Conservation (phyloP, 768 basidiomycete species). For the Lactarius deliciosus region DNA sequence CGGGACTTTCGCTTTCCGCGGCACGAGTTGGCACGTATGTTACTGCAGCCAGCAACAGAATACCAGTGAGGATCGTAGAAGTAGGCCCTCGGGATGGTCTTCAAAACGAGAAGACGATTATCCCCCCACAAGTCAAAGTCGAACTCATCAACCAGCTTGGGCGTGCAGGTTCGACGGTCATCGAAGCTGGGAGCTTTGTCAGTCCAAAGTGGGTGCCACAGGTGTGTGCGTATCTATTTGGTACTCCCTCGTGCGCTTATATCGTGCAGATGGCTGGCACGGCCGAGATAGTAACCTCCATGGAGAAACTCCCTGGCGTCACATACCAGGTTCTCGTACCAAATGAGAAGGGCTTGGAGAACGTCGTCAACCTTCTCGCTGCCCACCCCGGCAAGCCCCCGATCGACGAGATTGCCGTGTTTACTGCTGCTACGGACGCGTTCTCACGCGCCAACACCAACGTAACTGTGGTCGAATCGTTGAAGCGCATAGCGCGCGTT, state of each 20-base stretch:
- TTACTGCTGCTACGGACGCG: conserved; percentile 84
- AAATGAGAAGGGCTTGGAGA: conserved; percentile 73
- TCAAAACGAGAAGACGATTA: conserved; percentile 79
- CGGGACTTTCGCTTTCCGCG: neutral
- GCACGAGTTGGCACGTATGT: conserved; percentile 6
- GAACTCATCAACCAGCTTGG: conserved; percentile 77
- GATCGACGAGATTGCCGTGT: conserved; percentile 84
- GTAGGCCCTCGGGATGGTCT: conserved; percentile 90
- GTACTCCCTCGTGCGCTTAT: neutral
- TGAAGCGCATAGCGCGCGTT: conserved; percentile 62
- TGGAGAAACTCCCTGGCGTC: conserved; percentile 52
- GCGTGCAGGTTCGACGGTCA: conserved; percentile 60
- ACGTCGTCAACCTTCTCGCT: conserved; percentile 58
- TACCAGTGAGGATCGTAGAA: conserved; percentile 71
- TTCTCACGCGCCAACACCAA: conserved; percentile 89
- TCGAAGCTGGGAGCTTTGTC: conserved; percentile 89
- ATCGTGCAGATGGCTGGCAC: conserved; percentile 80
- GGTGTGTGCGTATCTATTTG: conserved; percentile 41
- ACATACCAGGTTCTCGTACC: conserved; percentile 82
- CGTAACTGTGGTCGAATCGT: conserved; percentile 65
- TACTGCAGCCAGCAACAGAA: conserved; percentile 18
- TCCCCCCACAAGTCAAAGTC: conserved; percentile 72
- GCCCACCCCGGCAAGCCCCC: conserved; percentile 43
- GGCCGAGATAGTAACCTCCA: conserved; percentile 61
- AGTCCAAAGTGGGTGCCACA: conserved; percentile 94